phyloP scores from a whole-genome alignment of 1,284 basidiomycete species.

The Cryptococcus jaspeensis region DNA sequence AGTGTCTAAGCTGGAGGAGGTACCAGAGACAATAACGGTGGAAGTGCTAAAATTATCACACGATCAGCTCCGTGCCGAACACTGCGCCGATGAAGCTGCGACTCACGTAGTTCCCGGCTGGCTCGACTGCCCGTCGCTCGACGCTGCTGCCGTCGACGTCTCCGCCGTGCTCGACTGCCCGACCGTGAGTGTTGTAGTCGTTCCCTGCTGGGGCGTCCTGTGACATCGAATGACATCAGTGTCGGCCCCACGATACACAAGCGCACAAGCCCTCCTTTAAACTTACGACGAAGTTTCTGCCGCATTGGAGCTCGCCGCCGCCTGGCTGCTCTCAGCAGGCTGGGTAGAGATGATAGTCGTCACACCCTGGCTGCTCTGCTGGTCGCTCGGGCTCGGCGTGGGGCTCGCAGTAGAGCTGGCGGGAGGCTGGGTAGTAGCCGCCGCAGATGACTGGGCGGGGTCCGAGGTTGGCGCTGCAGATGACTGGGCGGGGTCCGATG shows the following conservation, averaged over 20 bases:
- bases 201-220: conserved; percentile 1
- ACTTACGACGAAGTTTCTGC: background rate
- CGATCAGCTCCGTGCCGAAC: background rate
- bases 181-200: conserved; percentile 4
- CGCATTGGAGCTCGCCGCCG: background rate
- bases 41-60: conserved; percentile 17
- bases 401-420: conserved; percentile 5
- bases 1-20: conserved; percentile 14
- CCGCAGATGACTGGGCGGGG: background rate
- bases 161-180: background rate
- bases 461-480: conserved; percentile 6
- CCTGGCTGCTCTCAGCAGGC: background rate
- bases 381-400: conserved; percentile 4
- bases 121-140: background rate
- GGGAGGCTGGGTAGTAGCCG: conserved; percentile 1
- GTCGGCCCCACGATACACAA: background rate
- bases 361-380: background rate
- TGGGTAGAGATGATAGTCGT: background rate
- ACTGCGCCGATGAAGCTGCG: conserved; percentile 1
- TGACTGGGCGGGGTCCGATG: conserved; percentile 12
- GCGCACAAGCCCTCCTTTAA: too few species aligned
- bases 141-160: background rate
- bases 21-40: conserved; percentile 20
- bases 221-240: background rate
- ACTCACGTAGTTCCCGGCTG: background rate